phyloP scores from a whole-genome alignment of 805 yeast genomes.

The Saturnispora kantuleensis region DNA sequence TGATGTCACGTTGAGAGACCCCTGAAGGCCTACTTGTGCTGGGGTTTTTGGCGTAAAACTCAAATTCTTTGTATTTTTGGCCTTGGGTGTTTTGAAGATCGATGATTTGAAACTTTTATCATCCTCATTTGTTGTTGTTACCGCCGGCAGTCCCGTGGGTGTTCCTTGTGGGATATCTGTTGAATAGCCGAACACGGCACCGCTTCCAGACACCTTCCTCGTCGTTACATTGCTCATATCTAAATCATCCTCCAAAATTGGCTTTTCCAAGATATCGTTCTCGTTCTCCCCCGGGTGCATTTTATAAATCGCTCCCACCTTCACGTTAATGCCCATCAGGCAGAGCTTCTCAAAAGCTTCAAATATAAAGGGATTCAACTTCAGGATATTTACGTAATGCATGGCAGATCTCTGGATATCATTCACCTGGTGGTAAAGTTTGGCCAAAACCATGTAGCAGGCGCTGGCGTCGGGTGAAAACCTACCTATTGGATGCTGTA shows the following conservation, averaged over 20 bases:
- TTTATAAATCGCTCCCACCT: conserved; percentile 46
- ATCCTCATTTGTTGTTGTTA: neutral
- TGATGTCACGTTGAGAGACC: neutral
- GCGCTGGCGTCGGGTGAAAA: conserved; percentile 61
- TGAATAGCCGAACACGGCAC: conserved; percentile 7
- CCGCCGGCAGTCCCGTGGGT: neutral
- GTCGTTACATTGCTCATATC: conserved; percentile 22
- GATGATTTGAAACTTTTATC: conserved; percentile 1
- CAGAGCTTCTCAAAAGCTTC: conserved; percentile 77
- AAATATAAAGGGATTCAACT: conserved; percentile 71
- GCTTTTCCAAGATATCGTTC: conserved; percentile 8
- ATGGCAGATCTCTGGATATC: conserved; percentile 57
- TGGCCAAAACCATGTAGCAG: conserved; percentile 59
- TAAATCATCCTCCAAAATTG: conserved; percentile 24
- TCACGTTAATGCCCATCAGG: conserved; percentile 58
- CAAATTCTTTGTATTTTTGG: conserved; percentile 14
- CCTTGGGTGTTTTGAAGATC: conserved; percentile 15
- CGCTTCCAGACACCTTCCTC: conserved; percentile 7
- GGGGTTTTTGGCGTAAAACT: conserved; percentile 8
- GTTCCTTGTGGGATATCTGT: neutral
- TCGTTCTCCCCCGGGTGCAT: conserved; percentile 8
- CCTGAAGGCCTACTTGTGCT: conserved; percentile 1
- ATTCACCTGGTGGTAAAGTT: conserved; percentile 47
- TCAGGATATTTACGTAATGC: conserved; percentile 59
- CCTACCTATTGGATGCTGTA: conserved; percentile 7